A percentile compares a stretch with the other conserved stretches of the same genome.
These are phyloP conservation scores for Choiromyces venosus DNA, from an alignment of 495 filamentous ascomycete species.

Conservation along the genomic window DNA sequence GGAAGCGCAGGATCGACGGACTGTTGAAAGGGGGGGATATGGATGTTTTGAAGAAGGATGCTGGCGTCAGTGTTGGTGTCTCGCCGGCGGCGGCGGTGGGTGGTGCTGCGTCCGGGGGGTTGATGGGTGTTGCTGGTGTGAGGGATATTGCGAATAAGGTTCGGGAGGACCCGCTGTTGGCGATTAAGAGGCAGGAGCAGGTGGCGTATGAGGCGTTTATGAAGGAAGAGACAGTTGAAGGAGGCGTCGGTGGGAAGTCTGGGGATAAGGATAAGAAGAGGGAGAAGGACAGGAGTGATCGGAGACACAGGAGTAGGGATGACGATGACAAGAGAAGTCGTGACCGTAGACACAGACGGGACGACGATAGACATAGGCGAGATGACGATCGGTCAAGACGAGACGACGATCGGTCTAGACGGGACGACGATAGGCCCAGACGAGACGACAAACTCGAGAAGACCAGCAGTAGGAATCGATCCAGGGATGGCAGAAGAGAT, in stretches of 20 bases:
- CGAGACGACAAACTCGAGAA: conserved; percentile 30
- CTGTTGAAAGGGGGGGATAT: conserved; percentile 78
- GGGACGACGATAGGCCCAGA: conserved; percentile 42
- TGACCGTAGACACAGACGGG: conserved; percentile 44
- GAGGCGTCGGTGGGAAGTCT: conserved; percentile 53
- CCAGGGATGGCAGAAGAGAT: conserved; percentile 7
- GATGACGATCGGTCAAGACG: conserved; percentile 43
- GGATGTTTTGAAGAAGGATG: conserved; percentile 74
- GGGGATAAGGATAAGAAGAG: conserved; percentile 48
- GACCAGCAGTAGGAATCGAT: not conserved
- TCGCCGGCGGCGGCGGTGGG: conserved; percentile 57
- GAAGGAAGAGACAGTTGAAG: conserved; percentile 66
- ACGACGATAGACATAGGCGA: conserved; percentile 37
- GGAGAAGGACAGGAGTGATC: conserved; percentile 52
- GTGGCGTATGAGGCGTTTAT: conserved; percentile 82
- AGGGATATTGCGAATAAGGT: conserved; percentile 80
- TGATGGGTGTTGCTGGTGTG: conserved; percentile 57
- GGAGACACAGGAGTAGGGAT: conserved; percentile 47
- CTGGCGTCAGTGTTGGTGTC: conserved; percentile 54
- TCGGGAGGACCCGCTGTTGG: conserved; percentile 78
- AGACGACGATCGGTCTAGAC: conserved; percentile 39
- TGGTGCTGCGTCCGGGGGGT: conserved; percentile 52
- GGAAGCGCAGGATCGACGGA: conserved; percentile 83
- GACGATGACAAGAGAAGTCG: conserved; percentile 41
- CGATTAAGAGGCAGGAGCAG: conserved; percentile 89